A percentile compares a stretch with the other conserved stretches of the same genome.
Conservation (phyloP, 371 early-diverging fungal genomes). For the Cokeromyces recurvatus region DNA sequence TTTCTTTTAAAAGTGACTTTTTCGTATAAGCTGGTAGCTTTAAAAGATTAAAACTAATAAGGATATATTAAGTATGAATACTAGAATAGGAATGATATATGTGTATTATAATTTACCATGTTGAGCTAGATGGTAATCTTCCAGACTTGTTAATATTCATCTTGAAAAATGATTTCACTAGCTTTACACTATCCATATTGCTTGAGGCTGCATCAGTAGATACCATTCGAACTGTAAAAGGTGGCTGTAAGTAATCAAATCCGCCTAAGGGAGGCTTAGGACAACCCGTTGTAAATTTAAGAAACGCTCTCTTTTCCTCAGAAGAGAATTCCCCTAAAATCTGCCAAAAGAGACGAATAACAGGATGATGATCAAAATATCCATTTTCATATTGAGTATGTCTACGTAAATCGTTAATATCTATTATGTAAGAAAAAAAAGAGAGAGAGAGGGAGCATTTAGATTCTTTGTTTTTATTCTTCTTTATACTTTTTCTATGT, state of each 20-base stretch:
- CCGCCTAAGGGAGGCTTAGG: conserved; percentile 86
- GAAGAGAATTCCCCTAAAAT: conserved; percentile 62
- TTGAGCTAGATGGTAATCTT: conserved; percentile 51
- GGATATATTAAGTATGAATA: conserved; percentile 1
- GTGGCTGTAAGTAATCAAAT: conserved; percentile 72
- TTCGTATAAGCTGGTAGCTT: conserved; percentile 76
- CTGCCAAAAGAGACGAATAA: conserved; percentile 78
- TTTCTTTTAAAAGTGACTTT: conserved; percentile 49
- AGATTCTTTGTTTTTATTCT: too few relatives aligned
- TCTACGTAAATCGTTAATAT: conserved; percentile 70
- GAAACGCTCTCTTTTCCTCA: conserved; percentile 65
- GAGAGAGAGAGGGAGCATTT: neutral
- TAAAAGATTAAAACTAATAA: conserved; percentile 78
- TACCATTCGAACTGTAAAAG: conserved; percentile 66
- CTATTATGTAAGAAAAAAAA: conserved; percentile 30
- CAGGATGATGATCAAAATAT: conserved; percentile 71
- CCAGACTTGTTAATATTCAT: conserved; percentile 35
- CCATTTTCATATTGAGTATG: conserved; percentile 85
- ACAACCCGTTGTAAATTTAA: conserved; percentile 88
- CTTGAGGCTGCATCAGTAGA: conserved; percentile 11
- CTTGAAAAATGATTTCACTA: conserved; percentile 49
- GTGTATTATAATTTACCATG: conserved; percentile 34
- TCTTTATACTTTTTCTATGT: neutral
- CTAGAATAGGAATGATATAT: too few relatives aligned
- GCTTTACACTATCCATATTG: conserved; percentile 5